These are phyloP conservation scores for Blumeriella jaapii DNA, from an alignment of 2,329 filamentous ascomycete genomes.

Conservation along the genomic window DNA sequence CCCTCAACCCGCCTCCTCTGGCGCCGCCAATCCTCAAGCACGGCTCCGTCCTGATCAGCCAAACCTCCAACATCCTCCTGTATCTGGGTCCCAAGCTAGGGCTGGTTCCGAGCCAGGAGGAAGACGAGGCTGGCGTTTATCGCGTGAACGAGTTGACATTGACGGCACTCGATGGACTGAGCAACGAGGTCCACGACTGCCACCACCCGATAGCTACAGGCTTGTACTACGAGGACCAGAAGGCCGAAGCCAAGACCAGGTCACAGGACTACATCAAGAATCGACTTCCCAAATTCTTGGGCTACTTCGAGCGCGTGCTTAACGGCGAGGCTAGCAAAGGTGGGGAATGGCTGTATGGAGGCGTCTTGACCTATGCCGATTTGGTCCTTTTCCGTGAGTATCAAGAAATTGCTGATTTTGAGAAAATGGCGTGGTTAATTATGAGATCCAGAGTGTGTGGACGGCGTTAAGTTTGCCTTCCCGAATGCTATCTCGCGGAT, in stretches of 20 bases:
- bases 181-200: conserved; percentile 61
- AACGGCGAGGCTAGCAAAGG: conserved; percentile 43
- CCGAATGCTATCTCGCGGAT: conserved; percentile 50
- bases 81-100: conserved; percentile 43
- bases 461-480: conserved; percentile 52
- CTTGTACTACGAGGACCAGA: conserved; percentile 66
- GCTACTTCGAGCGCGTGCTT: conserved; percentile 58
- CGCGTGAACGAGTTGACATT: conserved; percentile 52
- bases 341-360: conserved; percentile 55
- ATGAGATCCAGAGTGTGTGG: conserved; percentile 10
- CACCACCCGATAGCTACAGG: conserved; percentile 56
- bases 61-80: conserved; percentile 61
- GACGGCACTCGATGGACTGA: conserved; percentile 56
- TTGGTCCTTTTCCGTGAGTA: conserved; percentile 14
- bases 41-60: conserved; percentile 46
- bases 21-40: conserved; percentile 54
- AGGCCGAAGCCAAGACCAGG: conserved; percentile 48
- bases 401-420: too few relatives aligned
- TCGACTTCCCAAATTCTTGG: conserved; percentile 61
- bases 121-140: conserved; percentile 36
- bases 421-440: background rate
- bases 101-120: conserved; percentile 12
- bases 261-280: conserved; percentile 45
- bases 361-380: conserved; percentile 58
- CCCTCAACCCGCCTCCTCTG: conserved; percentile 50